phyloP scores from a whole-genome alignment of 306 rosid genomes.

The Castanea crenata region DNA sequence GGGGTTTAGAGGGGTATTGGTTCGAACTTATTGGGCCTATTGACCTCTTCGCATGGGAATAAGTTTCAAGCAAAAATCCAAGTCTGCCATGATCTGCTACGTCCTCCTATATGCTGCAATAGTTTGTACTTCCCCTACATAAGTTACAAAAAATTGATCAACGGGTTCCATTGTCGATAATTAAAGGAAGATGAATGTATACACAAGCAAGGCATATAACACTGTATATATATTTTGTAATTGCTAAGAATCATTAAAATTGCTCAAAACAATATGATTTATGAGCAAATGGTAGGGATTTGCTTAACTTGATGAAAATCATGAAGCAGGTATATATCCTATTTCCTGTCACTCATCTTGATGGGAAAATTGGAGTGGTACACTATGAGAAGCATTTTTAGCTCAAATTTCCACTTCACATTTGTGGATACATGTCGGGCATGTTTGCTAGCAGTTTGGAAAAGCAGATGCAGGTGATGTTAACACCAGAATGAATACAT shows the following conservation, averaged over 20 bases:
- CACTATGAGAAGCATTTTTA: background rate
- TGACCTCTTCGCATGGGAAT: no score
- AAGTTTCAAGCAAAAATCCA: constrained; percentile 50
- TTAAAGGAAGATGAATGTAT: no score
- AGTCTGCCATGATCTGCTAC: constrained; percentile 57
- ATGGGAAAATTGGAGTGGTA: background rate
- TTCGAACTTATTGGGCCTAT: no score
- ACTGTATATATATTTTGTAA: no score
- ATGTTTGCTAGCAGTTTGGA: background rate
- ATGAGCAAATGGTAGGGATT: background rate
- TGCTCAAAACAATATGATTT: no score
- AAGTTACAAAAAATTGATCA: constrained; percentile 1
- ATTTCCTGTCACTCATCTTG: background rate
- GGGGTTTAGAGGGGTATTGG: no score
- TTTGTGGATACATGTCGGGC: no score
- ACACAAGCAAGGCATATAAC: no score
- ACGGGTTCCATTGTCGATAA: background rate
- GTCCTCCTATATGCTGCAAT: background rate
- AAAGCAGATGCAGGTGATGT: background rate
- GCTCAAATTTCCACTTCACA: no score
- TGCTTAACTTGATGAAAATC: background rate
- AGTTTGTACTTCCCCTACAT: constrained; percentile 22
- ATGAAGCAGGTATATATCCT: background rate
- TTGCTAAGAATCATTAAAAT: no score
- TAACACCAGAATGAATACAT: background rate